Evolutionary conservation across 2,329 filamentous ascomycete species (phyloP).

Genomic region (Herpotrichia juniperi): DNA sequence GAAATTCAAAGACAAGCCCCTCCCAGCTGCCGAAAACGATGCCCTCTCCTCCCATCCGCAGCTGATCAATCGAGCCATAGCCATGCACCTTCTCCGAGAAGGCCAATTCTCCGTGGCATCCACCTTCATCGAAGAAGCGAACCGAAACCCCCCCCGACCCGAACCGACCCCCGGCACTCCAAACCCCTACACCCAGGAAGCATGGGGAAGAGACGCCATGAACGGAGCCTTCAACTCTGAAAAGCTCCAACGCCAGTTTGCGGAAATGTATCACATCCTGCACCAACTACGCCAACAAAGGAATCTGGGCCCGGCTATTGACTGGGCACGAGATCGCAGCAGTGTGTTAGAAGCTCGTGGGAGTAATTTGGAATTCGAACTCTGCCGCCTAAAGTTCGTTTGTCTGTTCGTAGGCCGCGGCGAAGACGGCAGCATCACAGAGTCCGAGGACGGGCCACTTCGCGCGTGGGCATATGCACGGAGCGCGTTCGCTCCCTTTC

Average conservation of each 20-base stretch:
- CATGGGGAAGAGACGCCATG: conserved; percentile 53
- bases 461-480: conserved; percentile 79
- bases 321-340: conserved; percentile 80
- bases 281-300: conserved; percentile 72
- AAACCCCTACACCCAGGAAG: conserved; percentile 39
- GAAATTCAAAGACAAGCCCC: conserved; percentile 67
- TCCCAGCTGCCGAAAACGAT: conserved; percentile 80
- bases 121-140: conserved; percentile 79
- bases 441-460: conserved; percentile 53
- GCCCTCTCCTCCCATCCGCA: conserved; percentile 75
- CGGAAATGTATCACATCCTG: conserved; percentile 89
- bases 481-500: conserved; percentile 75
- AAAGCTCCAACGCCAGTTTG: conserved; percentile 79
- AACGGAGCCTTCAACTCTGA: conserved; percentile 66
- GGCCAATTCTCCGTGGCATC: conserved; percentile 89
- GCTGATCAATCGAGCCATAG: conserved; percentile 90
- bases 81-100: conserved; percentile 94
- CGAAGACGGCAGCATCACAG: conserved; percentile 57
- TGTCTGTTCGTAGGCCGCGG: conserved; percentile 72
- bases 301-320: conserved; percentile 82
- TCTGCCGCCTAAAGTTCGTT: conserved; percentile 87
- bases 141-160: conserved; percentile 51
- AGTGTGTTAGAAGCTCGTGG: conserved; percentile 76
- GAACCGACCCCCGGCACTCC: conserved; percentile 44
- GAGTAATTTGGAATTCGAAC: conserved; percentile 93